These are phyloP conservation scores for Aspergillus sergii DNA, from an alignment of 2,329 filamentous ascomycete species.

Conservation along the genomic window DNA sequence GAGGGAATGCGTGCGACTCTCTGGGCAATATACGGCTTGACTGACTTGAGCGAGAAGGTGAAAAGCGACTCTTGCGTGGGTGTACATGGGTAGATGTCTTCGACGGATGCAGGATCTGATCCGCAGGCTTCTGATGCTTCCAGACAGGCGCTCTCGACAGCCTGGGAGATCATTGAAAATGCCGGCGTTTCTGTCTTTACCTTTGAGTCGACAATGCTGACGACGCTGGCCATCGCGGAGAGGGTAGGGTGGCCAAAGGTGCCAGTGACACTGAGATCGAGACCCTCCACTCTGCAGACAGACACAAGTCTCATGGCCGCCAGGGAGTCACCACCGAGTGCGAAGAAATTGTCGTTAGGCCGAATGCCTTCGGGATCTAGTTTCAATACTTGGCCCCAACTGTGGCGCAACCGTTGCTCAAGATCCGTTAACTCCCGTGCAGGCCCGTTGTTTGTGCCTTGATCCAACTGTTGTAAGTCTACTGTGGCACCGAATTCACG, in stretches of 20 bases:
- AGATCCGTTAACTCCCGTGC: constrained; percentile 32
- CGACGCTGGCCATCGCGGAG: constrained; percentile 46
- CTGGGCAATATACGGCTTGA: constrained; percentile 50
- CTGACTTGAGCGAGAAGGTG: constrained; percentile 48
- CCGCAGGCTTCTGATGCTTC: constrained; percentile 44
- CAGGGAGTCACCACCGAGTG: constrained; percentile 38
- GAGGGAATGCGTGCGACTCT: constrained; percentile 41
- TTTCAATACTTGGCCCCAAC: constrained; percentile 38
- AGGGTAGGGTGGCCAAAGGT: constrained; percentile 39
- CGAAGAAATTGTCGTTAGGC: constrained; percentile 41
- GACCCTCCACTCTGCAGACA: constrained; percentile 30
- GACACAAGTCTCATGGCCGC: constrained; percentile 38
- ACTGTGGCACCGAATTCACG: constrained; percentile 37
- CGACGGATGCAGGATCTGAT: constrained; percentile 28
- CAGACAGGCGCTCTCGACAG: constrained; percentile 32
- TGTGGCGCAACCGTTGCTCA: constrained; percentile 35
- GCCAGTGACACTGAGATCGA: constrained; percentile 39
- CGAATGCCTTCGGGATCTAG: constrained; percentile 38
- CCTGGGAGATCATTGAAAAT: constrained; percentile 38
- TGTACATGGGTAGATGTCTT: constrained; percentile 48
- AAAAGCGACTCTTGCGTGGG: constrained; percentile 48
- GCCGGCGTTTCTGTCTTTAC: constrained; percentile 27
- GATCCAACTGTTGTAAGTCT: constrained; percentile 35
- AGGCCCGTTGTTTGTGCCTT: constrained; percentile 17
- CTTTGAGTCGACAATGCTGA: constrained; percentile 30